Conservation (phyloP, 768 basidiomycete species). For the Boletus sp. region DNA sequence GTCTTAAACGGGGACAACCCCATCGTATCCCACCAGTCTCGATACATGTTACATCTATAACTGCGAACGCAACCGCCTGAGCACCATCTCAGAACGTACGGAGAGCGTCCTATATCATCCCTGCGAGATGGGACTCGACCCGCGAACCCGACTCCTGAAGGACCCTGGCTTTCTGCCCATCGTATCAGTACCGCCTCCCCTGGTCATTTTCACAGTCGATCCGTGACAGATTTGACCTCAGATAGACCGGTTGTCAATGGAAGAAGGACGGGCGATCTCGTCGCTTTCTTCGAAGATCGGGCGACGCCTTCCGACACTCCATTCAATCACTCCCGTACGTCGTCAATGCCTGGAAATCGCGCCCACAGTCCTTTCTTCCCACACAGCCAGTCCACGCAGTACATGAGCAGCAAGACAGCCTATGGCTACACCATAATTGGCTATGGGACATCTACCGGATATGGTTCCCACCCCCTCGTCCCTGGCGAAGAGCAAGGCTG, state of each 20-base stretch:
- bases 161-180: slow-evolving; percentile 45
- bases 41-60: slow-evolving; percentile 37
- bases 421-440: slow-evolving; percentile 36
- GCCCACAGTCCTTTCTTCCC: slow-evolving; percentile 30
- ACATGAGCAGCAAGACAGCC: slow-evolving; percentile 34
- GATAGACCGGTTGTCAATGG: slow-evolving; percentile 44
- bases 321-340: slow-evolving; percentile 49
- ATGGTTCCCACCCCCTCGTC: slow-evolving; percentile 47
- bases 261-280: slow-evolving; percentile 62
- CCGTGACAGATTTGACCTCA: slow-evolving; percentile 55
- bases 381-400: slow-evolving; percentile 40
- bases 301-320: slow-evolving; percentile 38
- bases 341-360: slow-evolving; percentile 49
- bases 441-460: slow-evolving; percentile 29
- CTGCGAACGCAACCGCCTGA: slow-evolving; percentile 53
- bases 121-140: slow-evolving; percentile 33
- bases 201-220: slow-evolving; percentile 46
- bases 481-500: slow-evolving; percentile 43
- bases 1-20: slow-evolving; percentile 33
- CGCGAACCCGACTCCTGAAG: slow-evolving; percentile 44
- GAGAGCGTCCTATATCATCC: slow-evolving; percentile 63
- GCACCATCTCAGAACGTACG: slow-evolving; percentile 76
- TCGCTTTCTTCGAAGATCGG: slow-evolving; percentile 68
- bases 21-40: slow-evolving; percentile 35
- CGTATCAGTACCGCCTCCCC: slow-evolving; percentile 39